These are phyloP conservation scores for Plasmodium reichenowi DNA, from an alignment of 169 alveolate species.

Conservation along the genomic window DNA sequence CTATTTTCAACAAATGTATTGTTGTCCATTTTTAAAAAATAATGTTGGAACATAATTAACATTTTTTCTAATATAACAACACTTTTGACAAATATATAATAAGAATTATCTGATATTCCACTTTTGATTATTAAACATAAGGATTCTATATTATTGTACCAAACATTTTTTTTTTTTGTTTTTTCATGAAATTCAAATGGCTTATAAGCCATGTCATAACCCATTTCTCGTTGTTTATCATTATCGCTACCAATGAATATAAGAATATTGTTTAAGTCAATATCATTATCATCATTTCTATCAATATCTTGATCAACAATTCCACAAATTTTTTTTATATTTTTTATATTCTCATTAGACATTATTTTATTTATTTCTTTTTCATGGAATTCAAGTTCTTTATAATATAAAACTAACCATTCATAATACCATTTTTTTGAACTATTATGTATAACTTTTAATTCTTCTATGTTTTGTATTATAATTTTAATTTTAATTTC, in stretches of 20 bases:
- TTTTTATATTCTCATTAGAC: constrained; percentile 70
- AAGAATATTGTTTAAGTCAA: constrained; percentile 53
- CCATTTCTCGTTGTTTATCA: constrained; percentile 70
- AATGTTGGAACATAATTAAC: constrained; percentile 39
- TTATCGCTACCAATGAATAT: constrained; percentile 59
- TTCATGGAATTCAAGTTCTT: constrained; percentile 72
- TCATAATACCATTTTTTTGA: constrained; percentile 65
- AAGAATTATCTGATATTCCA: constrained; percentile 63
- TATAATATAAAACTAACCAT: constrained; percentile 68
- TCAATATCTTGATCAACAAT: constrained; percentile 16
- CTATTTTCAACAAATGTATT: constrained; percentile 1
- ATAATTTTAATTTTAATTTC: constrained; percentile 72
- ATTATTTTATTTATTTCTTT: constrained; percentile 66
- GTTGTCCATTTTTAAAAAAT: constrained; percentile 32
- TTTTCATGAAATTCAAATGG: constrained; percentile 68
- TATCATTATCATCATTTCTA: constrained; percentile 34
- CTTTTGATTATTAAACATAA: constrained; percentile 69
- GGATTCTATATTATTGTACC: constrained; percentile 71
- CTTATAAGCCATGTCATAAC: constrained; percentile 60
- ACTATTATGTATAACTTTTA: constrained; percentile 40
- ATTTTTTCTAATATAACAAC: constrained; percentile 62
- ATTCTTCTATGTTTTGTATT: constrained; percentile 66
- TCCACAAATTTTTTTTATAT: constrained; percentile 55
- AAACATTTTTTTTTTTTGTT: constrained; percentile 13
- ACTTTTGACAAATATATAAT: constrained; percentile 61